These are phyloP conservation scores for Pulicaria dysenterica DNA, from an alignment of 129 eudicot genomes.

Conservation along the genomic window DNA sequence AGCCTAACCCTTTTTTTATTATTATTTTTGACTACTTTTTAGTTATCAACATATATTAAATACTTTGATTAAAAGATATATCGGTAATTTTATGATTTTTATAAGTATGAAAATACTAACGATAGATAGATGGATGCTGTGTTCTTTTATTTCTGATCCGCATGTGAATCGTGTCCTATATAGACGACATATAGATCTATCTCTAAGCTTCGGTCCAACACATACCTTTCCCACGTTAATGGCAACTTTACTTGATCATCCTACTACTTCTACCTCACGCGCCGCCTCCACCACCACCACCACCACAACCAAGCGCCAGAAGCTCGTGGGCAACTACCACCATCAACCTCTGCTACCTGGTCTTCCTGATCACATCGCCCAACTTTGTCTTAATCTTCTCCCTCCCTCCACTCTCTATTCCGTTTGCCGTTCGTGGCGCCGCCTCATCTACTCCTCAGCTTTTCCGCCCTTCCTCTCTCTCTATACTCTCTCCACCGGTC, in stretches of 20 bases:
- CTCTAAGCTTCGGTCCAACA: conserved; percentile 28
- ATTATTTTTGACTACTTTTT: neutral
- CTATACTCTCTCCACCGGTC: conserved; percentile 43
- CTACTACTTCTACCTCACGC: conserved; percentile 21
- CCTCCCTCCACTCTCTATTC: conserved; percentile 58
- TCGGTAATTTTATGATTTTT: too few relatives aligned
- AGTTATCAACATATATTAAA: too few relatives aligned
- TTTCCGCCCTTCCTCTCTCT: conserved; percentile 61
- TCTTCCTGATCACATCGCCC: conserved; percentile 76
- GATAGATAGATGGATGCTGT: too few relatives aligned
- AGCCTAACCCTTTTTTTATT: neutral
- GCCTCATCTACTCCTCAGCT: conserved; percentile 48
- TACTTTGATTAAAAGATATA: too few relatives aligned
- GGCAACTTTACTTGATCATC: conserved; percentile 31
- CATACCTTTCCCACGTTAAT: conserved; percentile 31
- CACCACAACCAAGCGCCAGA: conserved; percentile 30
- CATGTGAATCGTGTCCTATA: too few relatives aligned
- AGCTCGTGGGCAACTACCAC: conserved; percentile 16
- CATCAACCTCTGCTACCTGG: conserved; percentile 54
- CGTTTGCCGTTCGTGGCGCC: conserved; percentile 78
- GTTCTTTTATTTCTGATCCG: too few relatives aligned
- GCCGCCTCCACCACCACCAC: conserved; percentile 25
- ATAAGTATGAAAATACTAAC: too few relatives aligned
- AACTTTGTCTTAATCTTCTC: conserved; percentile 53
- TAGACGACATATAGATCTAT: too few relatives aligned